phyloP scores from a whole-genome alignment of 495 filamentous ascomycete species.

The Aspergillus carlsbadensis region DNA sequence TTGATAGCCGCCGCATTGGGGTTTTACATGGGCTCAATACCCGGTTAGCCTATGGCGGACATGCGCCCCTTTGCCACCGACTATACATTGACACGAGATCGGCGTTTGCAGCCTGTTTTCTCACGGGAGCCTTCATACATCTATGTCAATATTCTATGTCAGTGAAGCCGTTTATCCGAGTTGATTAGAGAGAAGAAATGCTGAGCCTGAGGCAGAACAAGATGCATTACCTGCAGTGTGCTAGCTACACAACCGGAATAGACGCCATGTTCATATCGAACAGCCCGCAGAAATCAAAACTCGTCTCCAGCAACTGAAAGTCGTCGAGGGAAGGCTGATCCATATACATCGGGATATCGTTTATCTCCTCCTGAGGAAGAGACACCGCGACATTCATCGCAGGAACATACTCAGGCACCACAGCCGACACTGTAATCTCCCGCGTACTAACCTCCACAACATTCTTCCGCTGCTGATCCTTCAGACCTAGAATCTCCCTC shows the following conservation, averaged over 20 bases:
- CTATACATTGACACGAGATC: not conserved
- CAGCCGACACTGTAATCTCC: not conserved
- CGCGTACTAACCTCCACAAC: not conserved
- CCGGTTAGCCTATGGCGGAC: constrained; percentile 16
- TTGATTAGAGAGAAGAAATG: too few species aligned
- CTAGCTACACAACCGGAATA: constrained; percentile 2
- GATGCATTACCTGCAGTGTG: not conserved
- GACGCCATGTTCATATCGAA: constrained; percentile 11
- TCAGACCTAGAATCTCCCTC: constrained; percentile 20
- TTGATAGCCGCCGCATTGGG: not conserved
- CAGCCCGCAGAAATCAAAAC: constrained; percentile 19
- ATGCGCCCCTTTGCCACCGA: too few species aligned
- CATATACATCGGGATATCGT: not conserved
- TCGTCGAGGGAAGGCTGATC: constrained; percentile 1
- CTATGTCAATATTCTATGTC: too few species aligned
- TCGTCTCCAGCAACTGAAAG: not conserved
- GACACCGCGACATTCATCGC: not conserved
- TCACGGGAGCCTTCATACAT: too few species aligned
- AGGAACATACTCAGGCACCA: not conserved
- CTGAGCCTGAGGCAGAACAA: too few species aligned
- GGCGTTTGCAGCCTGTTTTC: not conserved
- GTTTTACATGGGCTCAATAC: not conserved
- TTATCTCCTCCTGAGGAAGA: not conserved
- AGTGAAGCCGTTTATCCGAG: too few species aligned
- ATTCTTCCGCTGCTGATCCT: not conserved